Conservation (phyloP, 2,329 filamentous ascomycete species). For the Pseudopyrenochaeta lycopersici region DNA sequence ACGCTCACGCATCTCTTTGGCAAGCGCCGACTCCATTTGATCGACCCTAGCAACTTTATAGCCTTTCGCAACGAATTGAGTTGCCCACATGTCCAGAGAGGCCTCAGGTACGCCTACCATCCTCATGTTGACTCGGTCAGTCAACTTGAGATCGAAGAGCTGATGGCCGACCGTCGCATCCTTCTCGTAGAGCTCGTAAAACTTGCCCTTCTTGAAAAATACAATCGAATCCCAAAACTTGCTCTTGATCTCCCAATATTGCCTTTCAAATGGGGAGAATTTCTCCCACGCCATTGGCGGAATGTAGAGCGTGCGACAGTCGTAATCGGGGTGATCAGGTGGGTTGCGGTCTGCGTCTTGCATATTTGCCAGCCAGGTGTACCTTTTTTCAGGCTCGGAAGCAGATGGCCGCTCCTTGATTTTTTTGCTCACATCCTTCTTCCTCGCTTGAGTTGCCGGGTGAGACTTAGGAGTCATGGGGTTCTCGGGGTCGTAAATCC, state of each 20-base stretch:
- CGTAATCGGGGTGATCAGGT: constrained; percentile 84
- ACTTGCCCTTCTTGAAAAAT: constrained; percentile 99
- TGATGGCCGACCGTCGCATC: constrained; percentile 97
- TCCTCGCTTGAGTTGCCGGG: constrained; percentile 40
- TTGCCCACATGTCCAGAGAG: constrained; percentile 95
- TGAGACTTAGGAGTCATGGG: constrained; percentile 61
- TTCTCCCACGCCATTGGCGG: constrained; percentile 80
- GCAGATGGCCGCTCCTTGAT: constrained; percentile 74
- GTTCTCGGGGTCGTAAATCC: constrained; percentile 76
- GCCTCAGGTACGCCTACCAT: constrained; percentile 99
- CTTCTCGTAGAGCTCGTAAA: constrained; percentile 98
- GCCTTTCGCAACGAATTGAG: constrained; percentile 97
- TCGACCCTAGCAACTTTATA: constrained; percentile 97
- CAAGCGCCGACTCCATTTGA: constrained; percentile 93
- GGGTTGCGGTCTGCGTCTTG: constrained; percentile 84
- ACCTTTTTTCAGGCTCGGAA: constrained; percentile 84
- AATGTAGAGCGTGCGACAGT: constrained; percentile 89
- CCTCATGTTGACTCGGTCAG: constrained; percentile 97
- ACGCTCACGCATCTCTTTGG: constrained; percentile 98
- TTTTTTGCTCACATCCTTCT: constrained; percentile 39
- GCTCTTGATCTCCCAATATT: constrained; percentile 99
- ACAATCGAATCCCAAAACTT: constrained; percentile 98
- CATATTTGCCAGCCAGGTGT: constrained; percentile 88
- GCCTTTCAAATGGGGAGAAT: constrained; percentile 95
- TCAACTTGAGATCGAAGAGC: constrained; percentile 96